These are phyloP conservation scores for Coemansia sp. DNA, from an alignment of 192 early-diverging fungal genomes.

Conservation along the genomic window DNA sequence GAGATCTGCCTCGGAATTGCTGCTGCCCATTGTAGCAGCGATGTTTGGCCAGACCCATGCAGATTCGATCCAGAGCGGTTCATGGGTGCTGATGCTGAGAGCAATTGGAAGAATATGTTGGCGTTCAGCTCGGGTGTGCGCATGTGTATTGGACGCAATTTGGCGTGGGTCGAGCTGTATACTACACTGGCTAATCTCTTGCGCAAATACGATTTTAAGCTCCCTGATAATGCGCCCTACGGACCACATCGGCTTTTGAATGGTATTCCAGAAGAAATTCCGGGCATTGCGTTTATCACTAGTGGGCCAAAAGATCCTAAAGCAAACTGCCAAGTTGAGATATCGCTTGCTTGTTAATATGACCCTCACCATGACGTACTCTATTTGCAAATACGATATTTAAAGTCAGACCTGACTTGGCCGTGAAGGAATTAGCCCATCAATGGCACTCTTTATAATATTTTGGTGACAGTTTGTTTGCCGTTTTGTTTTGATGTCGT, in stretches of 20 bases:
- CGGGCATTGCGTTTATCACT: conserved; percentile 22
- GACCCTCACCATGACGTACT: no score
- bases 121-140: conserved; percentile 48
- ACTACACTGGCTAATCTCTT: conserved; percentile 49
- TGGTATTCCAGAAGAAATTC: conserved; percentile 22
- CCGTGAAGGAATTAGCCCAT: no score
- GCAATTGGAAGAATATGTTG: conserved; percentile 18
- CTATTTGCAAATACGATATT: no score
- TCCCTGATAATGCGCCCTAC: conserved; percentile 26
- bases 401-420: no score
- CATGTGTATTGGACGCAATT: conserved; percentile 43
- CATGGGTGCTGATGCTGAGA: conserved; percentile 26
- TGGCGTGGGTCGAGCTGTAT: conserved; percentile 48
- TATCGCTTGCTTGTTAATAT: conserved; percentile 21
- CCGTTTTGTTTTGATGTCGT: no score
- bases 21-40: conserved; percentile 34
- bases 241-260: conserved; percentile 13
- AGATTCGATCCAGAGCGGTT: conserved; percentile 44
- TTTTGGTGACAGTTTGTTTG: no score
- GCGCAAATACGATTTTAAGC: conserved; percentile 32
- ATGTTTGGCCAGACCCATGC: conserved; percentile 23
- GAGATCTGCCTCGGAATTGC: conserved; percentile 32
- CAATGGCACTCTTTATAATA: no score
- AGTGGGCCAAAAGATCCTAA: conserved; percentile 26
- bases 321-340: conserved; percentile 25